Evolutionary conservation across 2,329 filamentous ascomycete genomes (phyloP).

Genomic region (Calonectria pteridis): DNA sequence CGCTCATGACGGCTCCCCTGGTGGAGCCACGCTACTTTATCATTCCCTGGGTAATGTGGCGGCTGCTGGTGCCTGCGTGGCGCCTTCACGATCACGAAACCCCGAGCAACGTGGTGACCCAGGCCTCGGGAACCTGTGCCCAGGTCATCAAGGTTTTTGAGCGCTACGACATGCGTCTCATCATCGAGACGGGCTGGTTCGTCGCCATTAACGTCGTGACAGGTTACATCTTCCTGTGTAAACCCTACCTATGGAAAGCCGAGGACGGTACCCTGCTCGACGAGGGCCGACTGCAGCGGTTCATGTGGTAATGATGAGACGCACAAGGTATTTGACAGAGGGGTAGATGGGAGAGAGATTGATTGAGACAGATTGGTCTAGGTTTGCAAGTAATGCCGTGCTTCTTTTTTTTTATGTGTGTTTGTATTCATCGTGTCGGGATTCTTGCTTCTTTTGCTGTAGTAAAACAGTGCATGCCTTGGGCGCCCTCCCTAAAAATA

Average conservation of each 20-base stretch:
- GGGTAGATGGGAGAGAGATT: background rate
- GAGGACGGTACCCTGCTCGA: constrained; percentile 66
- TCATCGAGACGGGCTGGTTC: constrained; percentile 78
- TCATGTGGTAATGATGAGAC: constrained; percentile 75
- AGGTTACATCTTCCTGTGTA: constrained; percentile 77
- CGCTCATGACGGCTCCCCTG: constrained; percentile 87
- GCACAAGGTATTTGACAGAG: background rate
- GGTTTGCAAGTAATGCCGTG: constrained; percentile 4
- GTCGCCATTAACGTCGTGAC: constrained; percentile 73
- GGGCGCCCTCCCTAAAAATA: background rate
- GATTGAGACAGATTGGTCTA: background rate
- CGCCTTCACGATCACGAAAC: constrained; percentile 37
- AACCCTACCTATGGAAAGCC: constrained; percentile 75
- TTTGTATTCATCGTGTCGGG: constrained; percentile 22
- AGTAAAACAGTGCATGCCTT: constrained; percentile 9
- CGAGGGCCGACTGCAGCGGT: constrained; percentile 74
- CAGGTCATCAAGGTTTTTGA: constrained; percentile 24
- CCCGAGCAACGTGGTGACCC: background rate
- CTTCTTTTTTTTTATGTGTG: constrained; percentile 31
- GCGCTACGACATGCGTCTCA: constrained; percentile 60
- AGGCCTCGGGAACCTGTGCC: constrained; percentile 13
- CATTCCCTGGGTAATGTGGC: constrained; percentile 93
- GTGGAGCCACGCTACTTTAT: constrained; percentile 98
- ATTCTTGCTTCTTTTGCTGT: constrained; percentile 17
- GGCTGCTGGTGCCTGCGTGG: constrained; percentile 78